A percentile compares a stretch with the other conserved stretches of the same genome.
Evolutionary conservation across 192 early-diverging fungal species (phyloP).

Genomic region (Gamsiella multidivaricata): DNA sequence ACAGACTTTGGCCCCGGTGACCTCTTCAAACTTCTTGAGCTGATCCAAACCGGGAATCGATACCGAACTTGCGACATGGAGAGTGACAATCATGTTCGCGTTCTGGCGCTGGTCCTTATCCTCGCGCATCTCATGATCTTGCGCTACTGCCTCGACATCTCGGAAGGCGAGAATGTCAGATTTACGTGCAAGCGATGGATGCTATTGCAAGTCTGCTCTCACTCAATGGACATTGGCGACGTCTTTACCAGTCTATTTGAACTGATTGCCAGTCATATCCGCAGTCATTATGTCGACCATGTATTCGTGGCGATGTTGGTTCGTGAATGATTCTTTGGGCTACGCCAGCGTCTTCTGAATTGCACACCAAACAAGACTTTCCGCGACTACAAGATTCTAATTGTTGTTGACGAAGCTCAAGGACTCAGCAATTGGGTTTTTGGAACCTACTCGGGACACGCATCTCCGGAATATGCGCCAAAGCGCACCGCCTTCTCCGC

Average conservation of each 20-base stretch:
- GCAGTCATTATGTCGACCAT: too few species aligned
- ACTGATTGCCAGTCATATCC: too few species aligned
- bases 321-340: not conserved
- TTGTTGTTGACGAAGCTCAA: constrained; percentile 40
- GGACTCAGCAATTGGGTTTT: constrained; percentile 13
- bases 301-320: too few species aligned
- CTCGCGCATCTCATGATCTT: constrained; percentile 22
- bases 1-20: constrained; percentile 24
- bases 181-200: constrained; percentile 33
- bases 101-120: constrained; percentile 19
- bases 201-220: constrained; percentile 14
- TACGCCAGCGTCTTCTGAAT: constrained; percentile 13
- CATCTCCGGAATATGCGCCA: too few species aligned
- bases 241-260: not conserved
- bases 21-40: constrained; percentile 6
- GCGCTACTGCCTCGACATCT: constrained; percentile 20
- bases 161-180: constrained; percentile 7
- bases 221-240: not conserved
- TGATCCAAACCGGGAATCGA: not conserved
- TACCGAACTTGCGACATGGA: not conserved
- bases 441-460: constrained; percentile 16
- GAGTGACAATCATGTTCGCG: constrained; percentile 24
- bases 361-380: constrained; percentile 5
- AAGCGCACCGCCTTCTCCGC: not conserved
- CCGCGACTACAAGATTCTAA: constrained; percentile 14